A percentile compares a stretch with the other conserved stretches of the same genome.
Conservation (phyloP, 331 rosid species). For the Erythrophleum ivorense region DNA sequence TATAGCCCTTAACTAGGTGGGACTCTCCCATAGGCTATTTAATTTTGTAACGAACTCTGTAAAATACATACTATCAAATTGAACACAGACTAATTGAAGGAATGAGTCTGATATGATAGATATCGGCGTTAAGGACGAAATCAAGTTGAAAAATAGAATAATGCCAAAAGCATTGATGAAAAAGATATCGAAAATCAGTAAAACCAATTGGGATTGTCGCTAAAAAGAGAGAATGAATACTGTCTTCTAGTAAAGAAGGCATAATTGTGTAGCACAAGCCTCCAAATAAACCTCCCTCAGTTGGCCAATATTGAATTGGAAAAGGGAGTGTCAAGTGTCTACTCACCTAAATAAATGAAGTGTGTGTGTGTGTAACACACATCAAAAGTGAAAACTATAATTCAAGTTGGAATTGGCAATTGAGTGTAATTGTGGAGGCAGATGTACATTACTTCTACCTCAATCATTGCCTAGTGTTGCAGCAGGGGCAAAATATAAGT, state of each 20-base stretch:
- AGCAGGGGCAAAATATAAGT: background rate
- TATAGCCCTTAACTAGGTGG: background rate
- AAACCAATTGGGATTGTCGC: background rate
- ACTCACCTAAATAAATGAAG: too few species aligned
- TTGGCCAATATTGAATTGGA: conserved; percentile 15
- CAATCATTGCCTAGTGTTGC: conserved; percentile 26
- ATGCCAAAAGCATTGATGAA: background rate
- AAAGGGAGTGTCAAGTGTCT: background rate
- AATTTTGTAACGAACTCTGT: background rate
- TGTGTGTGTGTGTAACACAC: background rate
- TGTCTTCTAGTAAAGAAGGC: background rate
- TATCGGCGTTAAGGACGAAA: background rate
- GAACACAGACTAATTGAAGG: background rate
- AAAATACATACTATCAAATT: background rate
- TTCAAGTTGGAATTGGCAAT: conserved; percentile 42
- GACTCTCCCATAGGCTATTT: background rate
- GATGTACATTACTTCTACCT: conserved; percentile 20
- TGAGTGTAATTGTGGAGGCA: background rate
- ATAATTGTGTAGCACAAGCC: background rate
- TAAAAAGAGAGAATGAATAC: background rate
- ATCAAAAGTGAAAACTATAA: conserved; percentile 23
- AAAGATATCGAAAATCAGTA: background rate
- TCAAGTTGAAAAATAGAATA: background rate
- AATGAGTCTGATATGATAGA: background rate
- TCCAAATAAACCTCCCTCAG: conserved; percentile 48